Percentiles rank a stretch among this genome's conserved stretches.
These are phyloP conservation scores for Miscanthus lutarioriparius DNA, from an alignment of 176 grass and related monocot genomes.

Conservation along the genomic window DNA sequence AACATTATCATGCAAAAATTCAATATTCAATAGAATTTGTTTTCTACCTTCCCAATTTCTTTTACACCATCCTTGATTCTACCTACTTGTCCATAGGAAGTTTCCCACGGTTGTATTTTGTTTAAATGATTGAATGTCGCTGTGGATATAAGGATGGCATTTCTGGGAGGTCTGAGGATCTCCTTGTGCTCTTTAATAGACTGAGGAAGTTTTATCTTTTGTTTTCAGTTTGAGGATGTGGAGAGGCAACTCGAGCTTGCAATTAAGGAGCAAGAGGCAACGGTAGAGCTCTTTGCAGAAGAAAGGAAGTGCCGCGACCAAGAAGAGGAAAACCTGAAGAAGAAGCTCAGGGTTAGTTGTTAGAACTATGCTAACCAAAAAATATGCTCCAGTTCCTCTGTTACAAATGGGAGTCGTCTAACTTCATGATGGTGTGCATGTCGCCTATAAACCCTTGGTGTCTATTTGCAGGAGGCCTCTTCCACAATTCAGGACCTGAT, in stretches of 20 bases:
- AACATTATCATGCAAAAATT: not conserved
- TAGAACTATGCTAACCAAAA: not conserved
- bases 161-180: not conserved
- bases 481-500: constrained; percentile 56
- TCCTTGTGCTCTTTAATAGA: not conserved
- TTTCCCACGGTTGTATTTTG: not conserved
- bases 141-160: not conserved
- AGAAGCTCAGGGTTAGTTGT: constrained; percentile 60
- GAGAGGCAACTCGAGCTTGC: constrained; percentile 51
- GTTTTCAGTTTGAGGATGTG: constrained; percentile 54
- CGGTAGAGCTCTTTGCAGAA: constrained; percentile 67
- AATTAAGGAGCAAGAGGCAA: constrained; percentile 67
- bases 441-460: not conserved
- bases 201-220: not conserved
- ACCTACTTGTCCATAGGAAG: not conserved
- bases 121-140: not conserved
- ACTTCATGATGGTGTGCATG: not conserved
- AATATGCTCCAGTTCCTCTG: not conserved
- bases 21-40: not conserved
- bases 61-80: not conserved
- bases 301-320: constrained; percentile 53
- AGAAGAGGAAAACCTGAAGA: constrained; percentile 66
- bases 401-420: not conserved
- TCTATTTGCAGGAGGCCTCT: constrained; percentile 45
- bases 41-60: not conserved